phyloP scores from a whole-genome alignment of 2,329 filamentous ascomycete species.

The Xylariaceae sp. region DNA sequence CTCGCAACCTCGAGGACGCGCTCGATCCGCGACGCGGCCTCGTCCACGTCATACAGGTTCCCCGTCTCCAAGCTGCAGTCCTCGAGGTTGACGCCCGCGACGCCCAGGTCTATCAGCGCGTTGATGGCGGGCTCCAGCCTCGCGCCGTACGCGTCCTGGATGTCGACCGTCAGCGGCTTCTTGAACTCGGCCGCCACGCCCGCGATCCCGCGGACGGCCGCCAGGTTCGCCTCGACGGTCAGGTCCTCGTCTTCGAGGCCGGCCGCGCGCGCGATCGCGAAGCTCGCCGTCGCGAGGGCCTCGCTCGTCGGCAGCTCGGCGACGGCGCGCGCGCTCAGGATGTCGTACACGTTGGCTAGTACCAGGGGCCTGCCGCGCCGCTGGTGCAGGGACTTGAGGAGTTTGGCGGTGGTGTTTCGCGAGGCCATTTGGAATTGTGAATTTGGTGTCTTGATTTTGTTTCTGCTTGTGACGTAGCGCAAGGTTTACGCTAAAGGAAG shows the following conservation, averaged over 20 bases:
- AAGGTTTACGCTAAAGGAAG: no score
- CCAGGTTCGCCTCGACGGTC: conserved; percentile 51
- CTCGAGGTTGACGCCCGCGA: conserved; percentile 59
- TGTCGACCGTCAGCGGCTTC: conserved; percentile 55
- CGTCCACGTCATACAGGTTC: conserved; percentile 45
- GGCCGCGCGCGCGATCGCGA: conserved; percentile 46
- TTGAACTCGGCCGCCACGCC: conserved; percentile 36
- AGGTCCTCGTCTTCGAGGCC: conserved; percentile 49
- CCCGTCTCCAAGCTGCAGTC: conserved; percentile 49
- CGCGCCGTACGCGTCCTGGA: conserved; percentile 58
- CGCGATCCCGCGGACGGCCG: conserved; percentile 47
- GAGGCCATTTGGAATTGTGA: conserved; percentile 3
- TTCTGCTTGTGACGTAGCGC: neutral
- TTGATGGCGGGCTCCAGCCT: conserved; percentile 48
- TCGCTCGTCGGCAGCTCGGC: conserved; percentile 41
- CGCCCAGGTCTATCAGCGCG: conserved; percentile 50
- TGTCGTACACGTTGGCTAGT: conserved; percentile 57
- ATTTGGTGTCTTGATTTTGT: neutral
- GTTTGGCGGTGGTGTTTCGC: conserved; percentile 10
- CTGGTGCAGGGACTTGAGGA: conserved; percentile 16
- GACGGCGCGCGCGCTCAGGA: conserved; percentile 48
- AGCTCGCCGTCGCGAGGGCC: conserved; percentile 50
- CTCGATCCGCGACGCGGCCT: conserved; percentile 50
- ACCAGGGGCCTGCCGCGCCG: conserved; percentile 48
- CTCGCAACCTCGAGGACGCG: conserved; percentile 43